Evolutionary conservation across 176 grass and related monocot genomes (phyloP).

Genomic region (Typha latifolia): DNA sequence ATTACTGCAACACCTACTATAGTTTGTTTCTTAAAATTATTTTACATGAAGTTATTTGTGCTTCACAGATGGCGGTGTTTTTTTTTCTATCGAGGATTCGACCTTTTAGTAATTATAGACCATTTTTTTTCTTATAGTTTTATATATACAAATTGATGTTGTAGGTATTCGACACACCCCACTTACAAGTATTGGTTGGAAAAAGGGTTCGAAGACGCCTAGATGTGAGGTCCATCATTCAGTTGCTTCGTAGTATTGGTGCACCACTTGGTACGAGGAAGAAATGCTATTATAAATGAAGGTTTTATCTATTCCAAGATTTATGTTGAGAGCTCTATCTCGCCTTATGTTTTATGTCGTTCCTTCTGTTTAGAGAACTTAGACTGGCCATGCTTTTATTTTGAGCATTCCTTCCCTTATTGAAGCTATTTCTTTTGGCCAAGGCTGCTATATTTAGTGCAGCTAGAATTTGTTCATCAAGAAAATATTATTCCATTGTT

Average conservation of each 20-base stretch:
- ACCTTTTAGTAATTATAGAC: no score
- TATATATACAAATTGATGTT: background rate
- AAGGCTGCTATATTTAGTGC: no score
- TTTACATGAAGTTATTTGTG: background rate
- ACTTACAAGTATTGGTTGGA: conserved; percentile 62
- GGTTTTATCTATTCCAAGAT: conserved; percentile 2
- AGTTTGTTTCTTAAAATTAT: background rate
- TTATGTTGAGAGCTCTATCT: background rate
- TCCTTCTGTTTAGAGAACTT: no score
- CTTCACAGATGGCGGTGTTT: no score
- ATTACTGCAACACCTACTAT: background rate
- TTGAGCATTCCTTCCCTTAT: no score
- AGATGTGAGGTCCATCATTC: conserved; percentile 79
- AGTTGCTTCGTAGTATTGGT: conserved; percentile 59
- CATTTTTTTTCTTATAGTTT: no score
- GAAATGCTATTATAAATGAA: conserved; percentile 8
- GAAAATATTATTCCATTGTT: no score
- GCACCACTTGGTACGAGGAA: conserved; percentile 72
- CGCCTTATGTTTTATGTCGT: background rate
- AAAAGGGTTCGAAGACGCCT: conserved; percentile 62
- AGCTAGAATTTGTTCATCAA: no score
- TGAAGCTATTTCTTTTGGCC: no score
- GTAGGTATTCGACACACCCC: conserved; percentile 79
- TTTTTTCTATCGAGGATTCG: no score
- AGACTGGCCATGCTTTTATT: no score